Base-by-base conservation (phyloP, 148 eudicot genomes). In the Camellia japonica region DNA sequence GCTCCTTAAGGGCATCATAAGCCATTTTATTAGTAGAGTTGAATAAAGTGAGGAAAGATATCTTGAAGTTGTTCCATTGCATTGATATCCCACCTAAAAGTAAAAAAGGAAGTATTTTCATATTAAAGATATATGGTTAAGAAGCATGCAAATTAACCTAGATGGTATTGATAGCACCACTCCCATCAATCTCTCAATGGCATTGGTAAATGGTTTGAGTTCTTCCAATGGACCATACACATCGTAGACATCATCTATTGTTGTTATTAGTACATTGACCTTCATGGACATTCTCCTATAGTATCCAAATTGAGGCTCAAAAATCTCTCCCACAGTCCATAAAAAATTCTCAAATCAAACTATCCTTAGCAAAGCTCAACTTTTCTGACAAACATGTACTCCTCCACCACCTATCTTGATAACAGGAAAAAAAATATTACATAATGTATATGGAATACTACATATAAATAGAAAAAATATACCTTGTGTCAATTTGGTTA, bases 1-100 rank as follows among this genome's bases (percentile, higher is more conserved):
- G 66, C 16, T 69, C 71, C 64, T 60, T 79, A 2, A 73, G 65
- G 16, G 60, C 30, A 8, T 74, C 71, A 64, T 83, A 76, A n/a
- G 80, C 73, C 49, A 83, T 70, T 15, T 83, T 73, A 52, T 83
- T 75, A 68, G 74, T 60, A 0, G 80, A 30, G 60, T 80, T 83
- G n/a, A 67, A 79, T 15, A 83, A 30, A 19, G 66, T 77, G 0
- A 49, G 55, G 60, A 75, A 83, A 30, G 80, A 83, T 19, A 83
- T 75, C 80, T 83, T 79, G 86, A 56, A 83, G 82, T 49, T 79
- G 59, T 12, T 83, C 71, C 15, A 83, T 38, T 8, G 71, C 73
- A 15, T 18, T 64, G 13, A 80, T 42, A 54, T 84, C 83, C 86
- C 86, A 84, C 58, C 83, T 84, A 23, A 10, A 41, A 67, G 46